Percentiles rank a stretch among this genome's conserved stretches.
Evolutionary conservation across 164 flowering plant species (phyloP).

Genomic region (Amborella trichopoda): DNA sequence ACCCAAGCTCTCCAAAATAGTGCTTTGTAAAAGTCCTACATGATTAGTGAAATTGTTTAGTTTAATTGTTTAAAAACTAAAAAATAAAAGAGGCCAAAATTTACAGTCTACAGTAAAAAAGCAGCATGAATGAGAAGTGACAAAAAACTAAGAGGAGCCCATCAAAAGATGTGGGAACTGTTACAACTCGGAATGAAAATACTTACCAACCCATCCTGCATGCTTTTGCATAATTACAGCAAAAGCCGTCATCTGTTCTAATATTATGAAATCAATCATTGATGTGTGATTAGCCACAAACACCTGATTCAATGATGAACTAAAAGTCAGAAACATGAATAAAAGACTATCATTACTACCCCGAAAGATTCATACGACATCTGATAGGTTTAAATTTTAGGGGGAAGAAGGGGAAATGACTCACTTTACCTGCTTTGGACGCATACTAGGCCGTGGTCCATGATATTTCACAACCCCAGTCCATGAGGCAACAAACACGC

Average conservation of each 20-base stretch:
- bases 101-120: background rate
- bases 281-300: slow-evolving; percentile 98
- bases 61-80: background rate
- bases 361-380: no score
- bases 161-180: background rate
- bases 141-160: background rate
- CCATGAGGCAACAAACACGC: slow-evolving; percentile 99
- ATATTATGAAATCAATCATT: slow-evolving; percentile 92
- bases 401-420: background rate
- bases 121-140: background rate
- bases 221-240: slow-evolving; percentile 99
- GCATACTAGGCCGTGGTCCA: slow-evolving; percentile 91
- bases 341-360: no score
- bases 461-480: slow-evolving; percentile 97
- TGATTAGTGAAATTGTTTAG: background rate
- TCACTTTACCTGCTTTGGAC: slow-evolving; percentile 67
- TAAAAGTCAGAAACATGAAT: background rate
- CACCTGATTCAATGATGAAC: slow-evolving; percentile 43
- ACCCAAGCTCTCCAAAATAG: slow-evolving; percentile 86
- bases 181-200: background rate
- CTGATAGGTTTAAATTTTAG: no score
- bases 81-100: background rate
- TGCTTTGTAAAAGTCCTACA: slow-evolving; percentile 80
- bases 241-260: slow-evolving; percentile 98
- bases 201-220: slow-evolving; percentile 99